Evolutionary conservation across 306 rosid species (phyloP), one percentile per base, ranked within the genome.

Genomic region (Prinsepia uniflora): DNA sequence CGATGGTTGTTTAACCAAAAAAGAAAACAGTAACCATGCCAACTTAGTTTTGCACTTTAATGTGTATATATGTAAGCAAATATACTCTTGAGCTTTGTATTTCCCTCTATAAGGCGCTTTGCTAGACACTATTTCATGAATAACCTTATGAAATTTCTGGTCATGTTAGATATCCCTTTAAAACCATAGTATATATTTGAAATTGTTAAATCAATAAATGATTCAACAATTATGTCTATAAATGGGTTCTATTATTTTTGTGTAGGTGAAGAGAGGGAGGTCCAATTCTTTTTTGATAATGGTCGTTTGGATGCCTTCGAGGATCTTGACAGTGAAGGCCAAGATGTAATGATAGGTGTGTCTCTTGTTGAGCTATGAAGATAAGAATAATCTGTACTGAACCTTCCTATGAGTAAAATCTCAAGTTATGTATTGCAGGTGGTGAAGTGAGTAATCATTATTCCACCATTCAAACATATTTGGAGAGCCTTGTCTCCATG

Each of bases 211-310:
- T 55, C 7, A 20, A 10, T 9, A 39, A 55, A 55, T 55, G 12
- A 9, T 52, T 45, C 49, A 73, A 14, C 73, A 46, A 10, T 72
- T 68, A 36, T 46, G 17, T 58, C 59, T 60, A 30, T 52, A 53
- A 65, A 70, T 53, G 12, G 34, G 17, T 74, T 66, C 76, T 45
- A 39, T 54, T 58, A 52, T 19, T 63, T 30, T 63, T 30, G 17
- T 64, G 76, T 65, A 76, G 81, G 72, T 72, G 78, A 73, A 79
- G 81, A 79, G 30, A 76, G 74, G 74, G 68, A 54, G 44, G 60
- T 64, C 53, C 70, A 63, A 71, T 48, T 70, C 18, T 55, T 44
- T 61, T 72, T 49, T 46, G 76, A 45, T 22, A 46, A 70, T 48
- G 81, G 40, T 45, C 60, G 69, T 63, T 75, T 59, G 19, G 65